Evolutionary conservation across 1,139 yeast species (phyloP), one percentile per base, ranked within the genome.

Genomic region (Geotrichum carabidarum): DNA sequence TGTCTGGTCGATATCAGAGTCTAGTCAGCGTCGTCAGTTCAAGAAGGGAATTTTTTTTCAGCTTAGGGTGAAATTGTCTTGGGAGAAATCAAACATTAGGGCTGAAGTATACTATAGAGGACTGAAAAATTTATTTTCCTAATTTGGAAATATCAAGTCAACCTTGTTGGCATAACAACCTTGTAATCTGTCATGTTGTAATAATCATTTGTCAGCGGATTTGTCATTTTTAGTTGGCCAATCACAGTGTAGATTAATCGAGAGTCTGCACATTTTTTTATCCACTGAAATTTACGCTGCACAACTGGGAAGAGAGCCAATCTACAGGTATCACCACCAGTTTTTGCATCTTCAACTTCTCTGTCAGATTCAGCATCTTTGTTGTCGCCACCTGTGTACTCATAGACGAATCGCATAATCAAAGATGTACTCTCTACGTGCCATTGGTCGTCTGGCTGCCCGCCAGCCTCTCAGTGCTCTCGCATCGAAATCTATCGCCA

Each of bases 381-480:
- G 41, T 45, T 30, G 34, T 45, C 41, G 17, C 27, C 42, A 14
- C 4, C 14, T 11, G 27, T n/a, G 34, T 34, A 44, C 27, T 6
- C 40, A 32, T n/a, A n/a, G 48, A 18, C 48, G 36, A 32, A 44
- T 32, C 18, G 49, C 49, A 45, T 35, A 14, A 36, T 7, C 14
- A 34, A 44, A 30, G 30, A 56, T 56, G 58, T 53, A 50, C 37
- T 53, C 57, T 31, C 54, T 56, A 18, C 56, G 58, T 45, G 51
- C 58, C 27, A 44, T 56, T 27, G 35, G 55, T 15, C 54, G 54
- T 27, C 45, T 52, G 31, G 52, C 56, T 30, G 51, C 51, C 27
- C 53, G 52, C 37, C 47, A 41, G 41, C 44, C 53, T 31, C 32
- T 44, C 45, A 37, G 32, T 22, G 12, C 38, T 31, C 17, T 44